These are phyloP conservation scores for Periconia digitata DNA, from an alignment of 2,329 filamentous ascomycete species.

Conservation along the genomic window DNA sequence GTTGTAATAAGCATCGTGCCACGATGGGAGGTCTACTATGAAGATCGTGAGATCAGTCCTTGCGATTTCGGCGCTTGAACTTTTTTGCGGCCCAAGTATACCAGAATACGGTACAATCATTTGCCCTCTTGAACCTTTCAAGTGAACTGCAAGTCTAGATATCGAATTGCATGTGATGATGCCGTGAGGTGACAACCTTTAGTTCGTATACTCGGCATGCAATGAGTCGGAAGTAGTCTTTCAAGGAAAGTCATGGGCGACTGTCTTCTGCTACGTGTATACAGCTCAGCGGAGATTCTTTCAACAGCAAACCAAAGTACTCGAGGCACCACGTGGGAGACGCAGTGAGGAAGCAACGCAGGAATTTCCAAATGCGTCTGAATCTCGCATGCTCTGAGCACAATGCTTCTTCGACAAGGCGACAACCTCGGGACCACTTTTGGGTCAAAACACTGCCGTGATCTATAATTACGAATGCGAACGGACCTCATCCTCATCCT, in stretches of 20 bases:
- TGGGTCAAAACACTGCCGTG: slow-evolving; percentile 54
- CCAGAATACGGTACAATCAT: too few species aligned
- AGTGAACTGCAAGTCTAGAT: too few species aligned
- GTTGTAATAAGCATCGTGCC: slow-evolving; percentile 5
- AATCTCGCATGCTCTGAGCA: slow-evolving; percentile 44
- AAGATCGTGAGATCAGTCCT: slow-evolving; percentile 12
- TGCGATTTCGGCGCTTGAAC: slow-evolving; percentile 17
- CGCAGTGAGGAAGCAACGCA: slow-evolving; percentile 54
- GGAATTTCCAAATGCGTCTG: slow-evolving; percentile 50
- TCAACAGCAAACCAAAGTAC: slow-evolving; percentile 20
- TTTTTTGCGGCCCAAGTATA: slow-evolving; percentile 5
- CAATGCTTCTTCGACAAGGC: slow-evolving; percentile 49
- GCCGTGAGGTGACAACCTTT: too few species aligned
- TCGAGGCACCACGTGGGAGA: slow-evolving; percentile 50
- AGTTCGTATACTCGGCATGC: too few species aligned
- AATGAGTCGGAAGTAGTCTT: too few species aligned
- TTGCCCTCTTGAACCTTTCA: too few species aligned
- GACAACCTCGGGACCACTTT: slow-evolving; percentile 49
- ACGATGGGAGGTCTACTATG: slow-evolving; percentile 12
- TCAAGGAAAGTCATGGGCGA: too few species aligned
- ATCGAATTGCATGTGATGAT: too few species aligned
- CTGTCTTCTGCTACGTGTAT: too few species aligned
- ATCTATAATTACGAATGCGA: slow-evolving; percentile 48
- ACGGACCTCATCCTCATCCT: slow-evolving; percentile 23
- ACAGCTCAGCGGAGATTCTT: slow-evolving; percentile 50